phyloP scores from a whole-genome alignment of 352 stramenopile genomes.

The Phytophthora tubulina region DNA sequence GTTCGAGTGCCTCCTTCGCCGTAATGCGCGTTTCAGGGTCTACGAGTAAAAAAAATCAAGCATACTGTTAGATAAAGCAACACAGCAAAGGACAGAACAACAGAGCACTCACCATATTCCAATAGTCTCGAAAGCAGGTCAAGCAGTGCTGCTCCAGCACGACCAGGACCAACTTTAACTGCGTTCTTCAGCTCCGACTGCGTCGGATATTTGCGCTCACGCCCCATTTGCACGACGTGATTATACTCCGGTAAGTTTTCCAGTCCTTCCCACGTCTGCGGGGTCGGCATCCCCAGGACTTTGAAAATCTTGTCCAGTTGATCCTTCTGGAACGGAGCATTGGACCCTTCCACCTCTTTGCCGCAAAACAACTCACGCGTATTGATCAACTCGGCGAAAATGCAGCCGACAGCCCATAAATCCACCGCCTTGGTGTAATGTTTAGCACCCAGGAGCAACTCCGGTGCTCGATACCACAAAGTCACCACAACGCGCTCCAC shows the following conservation, averaged over 20 bases:
- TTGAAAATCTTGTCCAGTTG: constrained; percentile 93
- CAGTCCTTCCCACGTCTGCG: constrained; percentile 85
- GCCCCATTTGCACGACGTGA: constrained; percentile 86
- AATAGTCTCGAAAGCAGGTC: constrained; percentile 81
- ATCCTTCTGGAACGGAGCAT: constrained; percentile 91
- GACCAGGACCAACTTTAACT: constrained; percentile 84
- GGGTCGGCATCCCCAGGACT: constrained; percentile 88
- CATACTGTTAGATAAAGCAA: neutral
- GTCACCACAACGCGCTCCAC: constrained; percentile 95
- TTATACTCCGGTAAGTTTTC: constrained; percentile 87
- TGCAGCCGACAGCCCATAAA: constrained; percentile 96
- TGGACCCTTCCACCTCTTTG: constrained; percentile 89
- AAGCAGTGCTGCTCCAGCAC: constrained; percentile 75
- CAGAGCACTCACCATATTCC: constrained; percentile 71
- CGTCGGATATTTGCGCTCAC: constrained; percentile 86
- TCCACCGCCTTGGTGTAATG: constrained; percentile 97
- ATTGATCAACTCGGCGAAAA: constrained; percentile 95
- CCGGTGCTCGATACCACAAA: constrained; percentile 96
- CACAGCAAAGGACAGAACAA: neutral
- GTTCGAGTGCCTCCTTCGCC: constrained; percentile 91
- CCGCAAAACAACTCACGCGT: constrained; percentile 88
- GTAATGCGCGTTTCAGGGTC: constrained; percentile 92
- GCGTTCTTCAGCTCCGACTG: constrained; percentile 88
- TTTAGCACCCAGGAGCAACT: constrained; percentile 93
- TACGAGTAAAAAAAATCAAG: constrained; percentile 28